These are phyloP conservation scores for Alternaria novae-zelandiae DNA, from an alignment of 2,329 filamentous ascomycete species.

Conservation along the genomic window DNA sequence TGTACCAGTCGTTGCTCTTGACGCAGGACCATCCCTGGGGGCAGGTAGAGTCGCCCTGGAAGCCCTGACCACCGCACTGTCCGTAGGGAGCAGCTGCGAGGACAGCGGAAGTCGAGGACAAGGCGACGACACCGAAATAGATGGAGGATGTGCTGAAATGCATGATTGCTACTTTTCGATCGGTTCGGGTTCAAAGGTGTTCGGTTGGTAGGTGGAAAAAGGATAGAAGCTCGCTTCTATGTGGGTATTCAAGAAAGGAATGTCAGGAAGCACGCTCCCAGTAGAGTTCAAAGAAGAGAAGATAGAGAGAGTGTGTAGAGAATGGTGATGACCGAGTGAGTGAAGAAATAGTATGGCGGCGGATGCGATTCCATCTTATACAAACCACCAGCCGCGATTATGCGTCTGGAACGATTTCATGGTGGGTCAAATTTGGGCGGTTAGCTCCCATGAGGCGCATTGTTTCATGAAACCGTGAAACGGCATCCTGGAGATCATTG, in stretches of 20 bases:
- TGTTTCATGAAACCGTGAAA: constrained; percentile 31
- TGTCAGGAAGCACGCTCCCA: constrained; percentile 32
- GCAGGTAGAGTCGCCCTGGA: constrained; percentile 50
- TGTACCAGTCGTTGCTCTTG: constrained; percentile 54
- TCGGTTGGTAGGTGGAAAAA: not conserved
- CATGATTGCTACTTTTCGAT: constrained; percentile 19
- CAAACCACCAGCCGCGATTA: not conserved
- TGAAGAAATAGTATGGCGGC: not conserved
- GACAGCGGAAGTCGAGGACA: constrained; percentile 36
- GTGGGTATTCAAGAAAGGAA: constrained; percentile 21
- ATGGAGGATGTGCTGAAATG: constrained; percentile 28
- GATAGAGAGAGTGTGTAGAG: constrained; percentile 5
- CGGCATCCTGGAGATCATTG: constrained; percentile 33
- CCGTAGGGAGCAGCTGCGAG: constrained; percentile 45
- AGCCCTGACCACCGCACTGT: constrained; percentile 55
- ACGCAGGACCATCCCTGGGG: constrained; percentile 50
- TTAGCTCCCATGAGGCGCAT: constrained; percentile 1
- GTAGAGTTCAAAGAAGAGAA: constrained; percentile 8
- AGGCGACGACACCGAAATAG: constrained; percentile 36
- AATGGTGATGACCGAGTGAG: constrained; percentile 12
- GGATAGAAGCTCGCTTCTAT: constrained; percentile 23
- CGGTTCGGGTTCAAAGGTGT: not conserved
- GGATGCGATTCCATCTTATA: constrained; percentile 6
- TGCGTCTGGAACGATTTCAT: not conserved
- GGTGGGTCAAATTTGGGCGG: constrained; percentile 4